These are phyloP conservation scores for Podospora comata DNA, from an alignment of 495 filamentous ascomycete species.

Conservation along the genomic window DNA sequence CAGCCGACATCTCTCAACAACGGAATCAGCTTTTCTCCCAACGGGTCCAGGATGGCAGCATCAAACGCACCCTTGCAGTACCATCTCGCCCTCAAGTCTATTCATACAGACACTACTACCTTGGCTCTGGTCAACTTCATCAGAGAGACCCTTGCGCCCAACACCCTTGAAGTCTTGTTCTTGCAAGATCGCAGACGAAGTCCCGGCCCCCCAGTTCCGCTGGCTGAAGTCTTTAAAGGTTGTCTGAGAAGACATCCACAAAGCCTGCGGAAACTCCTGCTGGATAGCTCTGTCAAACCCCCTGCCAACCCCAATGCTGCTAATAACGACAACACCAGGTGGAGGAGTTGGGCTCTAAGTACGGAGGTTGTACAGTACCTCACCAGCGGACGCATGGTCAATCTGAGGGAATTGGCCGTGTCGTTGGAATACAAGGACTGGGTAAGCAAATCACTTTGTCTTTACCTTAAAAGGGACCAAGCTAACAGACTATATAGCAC, in stretches of 20 bases:
- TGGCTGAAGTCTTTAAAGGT: slow-evolving; percentile 73
- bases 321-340: slow-evolving; percentile 42
- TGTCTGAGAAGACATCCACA: slow-evolving; percentile 67
- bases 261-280: slow-evolving; percentile 72
- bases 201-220: slow-evolving; percentile 53
- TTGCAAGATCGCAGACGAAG: slow-evolving; percentile 68
- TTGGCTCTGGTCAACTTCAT: slow-evolving; percentile 75
- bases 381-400: slow-evolving; percentile 77
- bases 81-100: slow-evolving; percentile 67
- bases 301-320: slow-evolving; percentile 13
- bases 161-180: slow-evolving; percentile 80
- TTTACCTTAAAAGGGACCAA: slow-evolving; percentile 12
- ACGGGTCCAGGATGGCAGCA: slow-evolving; percentile 20
- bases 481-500: slow-evolving; percentile 58
- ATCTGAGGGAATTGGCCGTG: slow-evolving; percentile 71
- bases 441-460: slow-evolving; percentile 53
- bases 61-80: slow-evolving; percentile 51
- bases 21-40: slow-evolving; percentile 27
- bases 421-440: slow-evolving; percentile 80
- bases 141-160: slow-evolving; percentile 79
- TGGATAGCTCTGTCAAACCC: slow-evolving; percentile 65
- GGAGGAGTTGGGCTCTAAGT: slow-evolving; percentile 74
- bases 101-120: slow-evolving; percentile 83
- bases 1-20: slow-evolving; percentile 48
- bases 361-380: slow-evolving; percentile 73